Evolutionary conservation across 257 asterid genomes (phyloP).

Genomic region (Solanum chiquidenum): DNA sequence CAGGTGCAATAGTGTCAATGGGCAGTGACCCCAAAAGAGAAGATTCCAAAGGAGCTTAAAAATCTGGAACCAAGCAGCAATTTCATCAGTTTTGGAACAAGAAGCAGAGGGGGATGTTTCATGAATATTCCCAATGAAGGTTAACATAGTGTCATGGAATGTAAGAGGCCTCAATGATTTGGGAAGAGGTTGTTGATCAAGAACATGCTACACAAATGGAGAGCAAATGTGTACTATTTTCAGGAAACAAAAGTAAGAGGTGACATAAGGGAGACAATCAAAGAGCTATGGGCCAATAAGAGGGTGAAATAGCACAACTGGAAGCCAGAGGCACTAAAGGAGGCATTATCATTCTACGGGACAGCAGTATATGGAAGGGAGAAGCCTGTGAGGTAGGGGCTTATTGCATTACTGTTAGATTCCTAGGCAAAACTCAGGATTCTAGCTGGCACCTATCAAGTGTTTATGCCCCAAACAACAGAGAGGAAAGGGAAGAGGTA

Average conservation of each 20-base stretch:
- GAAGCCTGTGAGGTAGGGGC: neutral
- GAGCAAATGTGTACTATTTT: neutral
- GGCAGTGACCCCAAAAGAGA: neutral
- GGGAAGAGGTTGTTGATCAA: neutral
- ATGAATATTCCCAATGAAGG: neutral
- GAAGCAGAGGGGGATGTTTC: neutral
- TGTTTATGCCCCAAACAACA: neutral
- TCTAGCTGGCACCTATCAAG: neutral
- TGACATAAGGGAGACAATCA: neutral
- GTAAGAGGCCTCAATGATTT: neutral
- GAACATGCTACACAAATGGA: neutral
- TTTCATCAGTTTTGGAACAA: neutral
- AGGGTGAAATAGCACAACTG: neutral
- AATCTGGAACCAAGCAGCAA: neutral
- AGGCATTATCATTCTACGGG: neutral
- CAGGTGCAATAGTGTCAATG: too few species aligned
- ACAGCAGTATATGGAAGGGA: neutral
- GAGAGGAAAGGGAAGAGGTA: neutral
- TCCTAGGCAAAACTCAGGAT: neutral
- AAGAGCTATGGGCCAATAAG: neutral
- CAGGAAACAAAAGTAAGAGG: neutral
- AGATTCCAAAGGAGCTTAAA: neutral
- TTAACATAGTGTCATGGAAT: neutral
- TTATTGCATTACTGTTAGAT: neutral
- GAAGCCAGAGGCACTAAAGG: neutral